A percentile compares a stretch with the other conserved stretches of the same genome.
Conservation (phyloP, 225 moss, liverwort and hornwort genomes). For the Physcomitrellopsis africana region DNA sequence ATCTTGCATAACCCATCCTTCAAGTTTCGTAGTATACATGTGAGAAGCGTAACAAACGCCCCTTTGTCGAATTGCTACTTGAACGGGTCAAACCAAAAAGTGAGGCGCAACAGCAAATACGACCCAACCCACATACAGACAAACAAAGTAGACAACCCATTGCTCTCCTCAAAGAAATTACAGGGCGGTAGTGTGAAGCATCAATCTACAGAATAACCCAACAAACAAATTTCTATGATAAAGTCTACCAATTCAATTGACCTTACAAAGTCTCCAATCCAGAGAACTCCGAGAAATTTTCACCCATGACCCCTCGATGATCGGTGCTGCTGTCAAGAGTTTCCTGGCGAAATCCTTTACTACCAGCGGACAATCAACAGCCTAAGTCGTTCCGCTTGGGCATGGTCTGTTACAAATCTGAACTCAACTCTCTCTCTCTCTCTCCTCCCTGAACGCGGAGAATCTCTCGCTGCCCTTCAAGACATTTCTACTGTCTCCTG, state of each 20-base stretch:
- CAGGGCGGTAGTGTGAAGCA: background rate
- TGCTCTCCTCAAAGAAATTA: background rate
- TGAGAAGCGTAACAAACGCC: background rate
- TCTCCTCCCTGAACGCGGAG: too few species aligned
- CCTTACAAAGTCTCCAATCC: background rate
- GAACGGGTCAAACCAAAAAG: background rate
- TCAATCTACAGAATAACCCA: background rate
- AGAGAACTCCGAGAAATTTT: background rate
- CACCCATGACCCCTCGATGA: background rate
- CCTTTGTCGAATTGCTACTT: background rate
- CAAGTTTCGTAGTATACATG: background rate
- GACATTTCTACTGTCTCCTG: too few species aligned
- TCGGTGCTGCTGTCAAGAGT: conserved; percentile 7
- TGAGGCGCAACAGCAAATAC: background rate
- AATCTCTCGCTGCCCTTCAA: too few species aligned
- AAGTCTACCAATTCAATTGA: background rate
- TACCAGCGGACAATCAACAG: background rate
- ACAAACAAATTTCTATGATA: background rate
- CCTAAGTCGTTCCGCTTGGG: background rate
- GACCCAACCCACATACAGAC: background rate
- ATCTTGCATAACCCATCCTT: background rate
- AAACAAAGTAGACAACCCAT: too few species aligned
- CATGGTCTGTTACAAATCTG: background rate
- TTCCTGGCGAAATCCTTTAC: background rate
- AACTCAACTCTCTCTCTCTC: background rate